phyloP scores from a whole-genome alignment of 768 basidiomycete genomes.

The Tricholoma bakamatsutake region DNA sequence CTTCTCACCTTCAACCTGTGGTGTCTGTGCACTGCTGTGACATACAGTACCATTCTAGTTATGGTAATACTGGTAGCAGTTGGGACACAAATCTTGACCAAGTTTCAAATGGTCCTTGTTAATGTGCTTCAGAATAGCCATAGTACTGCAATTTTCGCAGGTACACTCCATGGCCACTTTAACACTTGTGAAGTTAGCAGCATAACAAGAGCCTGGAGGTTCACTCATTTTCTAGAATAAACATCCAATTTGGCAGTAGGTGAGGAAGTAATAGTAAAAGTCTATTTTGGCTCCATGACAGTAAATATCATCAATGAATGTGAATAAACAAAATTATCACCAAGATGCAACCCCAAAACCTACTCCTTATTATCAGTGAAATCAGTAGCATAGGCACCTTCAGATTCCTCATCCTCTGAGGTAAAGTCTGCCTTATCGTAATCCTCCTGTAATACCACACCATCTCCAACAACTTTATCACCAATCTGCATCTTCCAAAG shows the following conservation, averaged over 20 bases:
- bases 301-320: background rate
- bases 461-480: conserved; percentile 8
- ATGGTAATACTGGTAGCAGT: background rate
- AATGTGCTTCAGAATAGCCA: background rate
- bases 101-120: background rate
- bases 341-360: background rate
- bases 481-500: conserved; percentile 9
- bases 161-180: background rate
- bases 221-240: background rate
- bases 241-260: background rate
- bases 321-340: background rate
- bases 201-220: conserved; percentile 2
- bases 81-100: background rate
- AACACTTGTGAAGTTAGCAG: conserved; percentile 6
- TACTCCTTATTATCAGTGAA: background rate
- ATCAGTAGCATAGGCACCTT: background rate
- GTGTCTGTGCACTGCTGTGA: background rate
- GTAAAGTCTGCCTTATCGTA: conserved; percentile 4
- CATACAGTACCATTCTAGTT: background rate
- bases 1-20: conserved; percentile 18
- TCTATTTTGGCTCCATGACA: background rate
- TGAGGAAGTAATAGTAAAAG: background rate
- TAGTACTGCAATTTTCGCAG: background rate
- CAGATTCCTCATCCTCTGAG: background rate
- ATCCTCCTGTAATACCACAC: conserved; percentile 6